A percentile compares a stretch with the other conserved stretches of the same genome.
phyloP scores from a whole-genome alignment of 1,284 basidiomycete species.

The Coniophora puteana region DNA sequence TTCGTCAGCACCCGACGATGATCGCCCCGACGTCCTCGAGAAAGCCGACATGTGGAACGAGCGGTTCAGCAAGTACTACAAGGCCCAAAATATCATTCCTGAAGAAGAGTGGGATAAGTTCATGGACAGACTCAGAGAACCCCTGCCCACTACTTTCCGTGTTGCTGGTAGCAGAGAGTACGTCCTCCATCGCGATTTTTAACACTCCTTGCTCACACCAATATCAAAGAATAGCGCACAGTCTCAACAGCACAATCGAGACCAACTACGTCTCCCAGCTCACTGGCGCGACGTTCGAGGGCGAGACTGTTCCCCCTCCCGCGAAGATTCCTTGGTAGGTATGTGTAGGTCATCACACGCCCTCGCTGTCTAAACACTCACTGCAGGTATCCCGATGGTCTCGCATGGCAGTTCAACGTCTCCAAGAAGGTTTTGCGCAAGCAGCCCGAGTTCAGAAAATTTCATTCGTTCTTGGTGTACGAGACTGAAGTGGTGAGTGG shows the following conservation, averaged over 20 bases:
- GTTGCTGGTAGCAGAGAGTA: constrained; percentile 87
- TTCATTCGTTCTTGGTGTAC: constrained; percentile 95
- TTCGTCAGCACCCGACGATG: constrained; percentile 13
- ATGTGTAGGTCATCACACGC: constrained; percentile 3
- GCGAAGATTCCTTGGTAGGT: constrained; percentile 79
- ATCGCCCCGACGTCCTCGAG: constrained; percentile 42
- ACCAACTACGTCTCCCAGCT: constrained; percentile 79
- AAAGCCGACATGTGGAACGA: constrained; percentile 68
- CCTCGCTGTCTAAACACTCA: neutral
- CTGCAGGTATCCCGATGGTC: constrained; percentile 84
- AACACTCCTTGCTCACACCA: neutral
- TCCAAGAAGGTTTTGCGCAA: constrained; percentile 89
- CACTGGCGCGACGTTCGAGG: constrained; percentile 77
- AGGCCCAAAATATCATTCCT: constrained; percentile 65
- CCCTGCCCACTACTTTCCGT: constrained; percentile 93
- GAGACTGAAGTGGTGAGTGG: constrained; percentile 90
- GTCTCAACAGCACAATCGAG: constrained; percentile 73
- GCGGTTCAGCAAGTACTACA: constrained; percentile 76
- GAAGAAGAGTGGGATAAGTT: constrained; percentile 81
- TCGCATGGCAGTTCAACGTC: constrained; percentile 96
- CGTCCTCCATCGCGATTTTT: constrained; percentile 36
- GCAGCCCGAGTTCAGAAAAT: constrained; percentile 91
- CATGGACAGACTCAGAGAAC: constrained; percentile 62
- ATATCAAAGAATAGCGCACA: constrained; percentile 57
- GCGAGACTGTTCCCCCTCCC: constrained; percentile 74